A percentile compares a stretch with the other conserved stretches of the same genome.
Evolutionary conservation across 441 rosid genomes (phyloP).

Genomic region (Gossypium aridum): DNA sequence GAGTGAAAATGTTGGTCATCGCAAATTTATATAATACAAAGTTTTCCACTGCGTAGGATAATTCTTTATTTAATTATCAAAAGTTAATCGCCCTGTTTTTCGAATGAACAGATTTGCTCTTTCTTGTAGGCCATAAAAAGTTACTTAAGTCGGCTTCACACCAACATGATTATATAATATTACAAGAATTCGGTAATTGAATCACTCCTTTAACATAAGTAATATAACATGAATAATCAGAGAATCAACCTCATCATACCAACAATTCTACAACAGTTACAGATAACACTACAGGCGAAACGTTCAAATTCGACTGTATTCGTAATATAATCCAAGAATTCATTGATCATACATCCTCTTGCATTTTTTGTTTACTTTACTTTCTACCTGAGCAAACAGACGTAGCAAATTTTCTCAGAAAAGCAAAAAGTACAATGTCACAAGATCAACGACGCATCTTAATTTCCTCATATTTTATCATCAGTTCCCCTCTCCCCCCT

Average conservation of each 20-base stretch:
- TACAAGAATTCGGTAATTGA: background rate
- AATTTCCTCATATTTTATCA: slow-evolving; percentile 10
- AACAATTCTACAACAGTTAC: background rate
- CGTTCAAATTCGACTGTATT: background rate
- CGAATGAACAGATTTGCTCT: background rate
- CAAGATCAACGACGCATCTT: slow-evolving; percentile 10
- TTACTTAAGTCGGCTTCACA: background rate
- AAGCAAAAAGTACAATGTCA: background rate
- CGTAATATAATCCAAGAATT: background rate
- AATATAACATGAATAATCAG: background rate
- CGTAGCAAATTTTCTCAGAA: slow-evolving; percentile 11
- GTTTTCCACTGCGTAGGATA: background rate
- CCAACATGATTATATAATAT: background rate
- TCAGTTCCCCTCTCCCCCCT: background rate
- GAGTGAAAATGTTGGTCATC: background rate
- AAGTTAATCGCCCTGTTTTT: background rate
- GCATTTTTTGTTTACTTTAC: background rate
- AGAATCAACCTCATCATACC: background rate
- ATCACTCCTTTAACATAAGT: background rate
- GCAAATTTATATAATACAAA: background rate
- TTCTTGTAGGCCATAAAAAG: background rate
- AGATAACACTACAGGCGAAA: background rate
- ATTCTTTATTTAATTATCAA: background rate
- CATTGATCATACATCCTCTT: too few relatives aligned
- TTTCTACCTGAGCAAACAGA: slow-evolving; percentile 14